A percentile compares a stretch with the other conserved stretches of the same genome.
Evolutionary conservation across 805 yeast species (phyloP).

Genomic region (Teunomyces atbi): DNA sequence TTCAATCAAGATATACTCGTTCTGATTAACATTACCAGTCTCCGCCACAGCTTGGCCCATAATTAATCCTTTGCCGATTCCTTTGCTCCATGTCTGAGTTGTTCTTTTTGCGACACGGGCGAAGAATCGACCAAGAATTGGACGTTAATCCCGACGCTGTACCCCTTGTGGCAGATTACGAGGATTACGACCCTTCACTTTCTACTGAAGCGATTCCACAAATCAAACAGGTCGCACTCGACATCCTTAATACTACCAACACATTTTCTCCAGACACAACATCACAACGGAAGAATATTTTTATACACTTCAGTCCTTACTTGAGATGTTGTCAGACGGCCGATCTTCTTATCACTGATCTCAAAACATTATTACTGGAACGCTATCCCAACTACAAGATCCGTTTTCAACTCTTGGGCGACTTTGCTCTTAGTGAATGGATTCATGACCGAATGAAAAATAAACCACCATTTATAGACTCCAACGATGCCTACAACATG

Average conservation of each 20-base stretch:
- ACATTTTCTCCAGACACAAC: conserved; percentile 16
- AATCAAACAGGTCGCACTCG: conserved; percentile 26
- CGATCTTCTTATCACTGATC: conserved; percentile 32
- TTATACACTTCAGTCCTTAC: conserved; percentile 43
- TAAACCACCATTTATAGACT: conserved; percentile 42
- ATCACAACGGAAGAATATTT: conserved; percentile 28
- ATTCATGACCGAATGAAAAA: conserved; percentile 43
- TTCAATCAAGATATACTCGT: neutral
- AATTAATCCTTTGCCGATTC: neutral
- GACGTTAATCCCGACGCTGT: conserved; percentile 21
- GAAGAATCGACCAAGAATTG: conserved; percentile 38
- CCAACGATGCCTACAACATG: conserved; percentile 46
- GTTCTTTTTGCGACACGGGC: conserved; percentile 44
- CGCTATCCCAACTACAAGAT: conserved; percentile 29
- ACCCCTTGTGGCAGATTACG: conserved; percentile 27
- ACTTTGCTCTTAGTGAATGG: conserved; percentile 47
- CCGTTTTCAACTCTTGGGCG: conserved; percentile 40
- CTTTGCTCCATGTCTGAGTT: conserved; percentile 27
- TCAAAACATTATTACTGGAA: conserved; percentile 21
- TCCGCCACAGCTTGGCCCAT: neutral
- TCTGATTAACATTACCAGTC: neutral
- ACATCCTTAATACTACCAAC: conserved; percentile 21
- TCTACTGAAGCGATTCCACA: conserved; percentile 27
- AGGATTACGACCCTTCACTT: conserved; percentile 39
- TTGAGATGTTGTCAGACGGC: conserved; percentile 46